Percentiles rank a stretch among this genome's conserved stretches.
Evolutionary conservation across 1,139 yeast genomes (phyloP).

Genomic region (Yamadazyma spencermartinsiae): DNA sequence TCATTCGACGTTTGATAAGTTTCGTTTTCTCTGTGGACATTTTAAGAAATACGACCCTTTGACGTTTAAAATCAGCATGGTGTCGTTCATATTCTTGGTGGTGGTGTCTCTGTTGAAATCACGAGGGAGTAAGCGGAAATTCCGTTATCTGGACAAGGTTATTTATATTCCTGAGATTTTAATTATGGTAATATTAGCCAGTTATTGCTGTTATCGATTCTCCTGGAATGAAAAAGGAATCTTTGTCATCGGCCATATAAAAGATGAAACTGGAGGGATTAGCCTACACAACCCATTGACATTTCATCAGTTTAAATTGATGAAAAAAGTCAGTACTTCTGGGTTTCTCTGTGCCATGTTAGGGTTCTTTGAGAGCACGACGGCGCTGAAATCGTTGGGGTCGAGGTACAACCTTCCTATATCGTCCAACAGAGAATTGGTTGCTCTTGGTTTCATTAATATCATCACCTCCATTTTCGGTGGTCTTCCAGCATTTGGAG

Average conservation of each 20-base stretch:
- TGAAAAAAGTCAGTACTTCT: conserved; percentile 49
- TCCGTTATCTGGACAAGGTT: conserved; percentile 24
- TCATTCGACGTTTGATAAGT: conserved; percentile 76
- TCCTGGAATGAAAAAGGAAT: conserved; percentile 64
- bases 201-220: conserved; percentile 53
- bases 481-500: conserved; percentile 92
- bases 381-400: conserved; percentile 82
- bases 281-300: conserved; percentile 37
- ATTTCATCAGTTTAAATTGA: conserved; percentile 27
- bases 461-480: conserved; percentile 68
- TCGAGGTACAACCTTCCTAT: conserved; percentile 65
- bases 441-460: conserved; percentile 82
- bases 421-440: conserved; percentile 72
- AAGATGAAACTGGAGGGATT: conserved; percentile 25
- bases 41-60: conserved; percentile 45
- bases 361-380: conserved; percentile 92
- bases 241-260: conserved; percentile 67
- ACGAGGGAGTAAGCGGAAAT: conserved; percentile 18
- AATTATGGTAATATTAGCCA: conserved; percentile 64
- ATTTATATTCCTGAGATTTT: conserved; percentile 82
- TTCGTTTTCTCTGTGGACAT: conserved; percentile 51
- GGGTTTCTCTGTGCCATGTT: conserved; percentile 80
- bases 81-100: conserved; percentile 47
- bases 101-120: conserved; percentile 45
- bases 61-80: conserved; percentile 53